Percentiles rank a stretch among this genome's conserved stretches.
Evolutionary conservation across 176 grass and related monocot species (phyloP).

Genomic region (Phragmites australis): DNA sequence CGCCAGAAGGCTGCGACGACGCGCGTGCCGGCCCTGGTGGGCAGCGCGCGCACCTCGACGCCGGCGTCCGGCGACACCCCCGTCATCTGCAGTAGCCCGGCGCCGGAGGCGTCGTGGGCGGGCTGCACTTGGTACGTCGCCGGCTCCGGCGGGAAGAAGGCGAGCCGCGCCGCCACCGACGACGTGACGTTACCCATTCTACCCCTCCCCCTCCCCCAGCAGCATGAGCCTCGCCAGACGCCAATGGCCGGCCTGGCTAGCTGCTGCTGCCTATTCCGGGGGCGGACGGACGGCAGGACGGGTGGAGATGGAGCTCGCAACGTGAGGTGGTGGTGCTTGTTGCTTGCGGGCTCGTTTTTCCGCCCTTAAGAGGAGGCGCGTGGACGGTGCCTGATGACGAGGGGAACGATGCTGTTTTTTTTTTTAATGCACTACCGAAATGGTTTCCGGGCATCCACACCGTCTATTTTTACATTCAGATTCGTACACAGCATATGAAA

Average conservation of each 20-base stretch:
- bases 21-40: constrained; percentile 66
- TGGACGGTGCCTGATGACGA: no score
- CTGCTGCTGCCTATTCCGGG: constrained; percentile 37
- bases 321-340: constrained; percentile 14
- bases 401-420: no score
- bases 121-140: constrained; percentile 74
- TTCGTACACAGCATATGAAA: no score
- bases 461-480: no score
- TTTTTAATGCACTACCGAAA: no score
- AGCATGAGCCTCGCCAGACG: constrained; percentile 3
- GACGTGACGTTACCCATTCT: constrained; percentile 94
- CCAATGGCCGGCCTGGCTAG: neutral
- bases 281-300: neutral
- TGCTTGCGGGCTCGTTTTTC: constrained; percentile 4
- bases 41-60: constrained; percentile 67
- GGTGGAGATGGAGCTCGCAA: neutral
- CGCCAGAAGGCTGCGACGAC: constrained; percentile 85
- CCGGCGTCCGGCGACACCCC: constrained; percentile 50
- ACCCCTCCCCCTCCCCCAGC: constrained; percentile 12
- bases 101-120: neutral
- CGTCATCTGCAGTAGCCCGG: constrained; percentile 44
- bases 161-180: constrained; percentile 90
- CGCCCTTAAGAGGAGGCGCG: constrained; percentile 1
- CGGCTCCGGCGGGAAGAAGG: constrained; percentile 99
- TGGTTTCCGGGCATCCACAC: no score